Conservation (phyloP, 225 moss, liverwort and hornwort genomes). For the Pseudisothecium myosuroides region DNA sequence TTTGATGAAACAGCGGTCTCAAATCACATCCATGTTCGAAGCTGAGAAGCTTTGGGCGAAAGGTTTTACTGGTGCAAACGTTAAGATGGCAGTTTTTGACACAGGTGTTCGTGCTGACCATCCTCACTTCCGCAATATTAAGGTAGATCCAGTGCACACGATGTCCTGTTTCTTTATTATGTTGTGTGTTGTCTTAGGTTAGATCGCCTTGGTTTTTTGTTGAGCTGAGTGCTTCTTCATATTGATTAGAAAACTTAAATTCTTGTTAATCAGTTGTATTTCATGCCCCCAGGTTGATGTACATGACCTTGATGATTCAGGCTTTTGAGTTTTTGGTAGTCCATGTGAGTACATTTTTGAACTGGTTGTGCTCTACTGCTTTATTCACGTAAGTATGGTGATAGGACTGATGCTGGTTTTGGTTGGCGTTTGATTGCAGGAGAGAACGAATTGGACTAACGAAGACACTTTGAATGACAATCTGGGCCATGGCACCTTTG, state of each 20-base stretch:
- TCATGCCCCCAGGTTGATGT: neutral
- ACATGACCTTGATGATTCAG: neutral
- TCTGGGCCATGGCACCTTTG: conserved; percentile 96
- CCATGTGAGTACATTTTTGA: neutral
- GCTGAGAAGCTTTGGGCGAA: conserved; percentile 80
- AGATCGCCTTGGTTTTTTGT: neutral
- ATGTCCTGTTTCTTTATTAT: neutral
- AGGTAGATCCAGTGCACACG: conserved; percentile 32
- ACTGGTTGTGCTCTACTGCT: neutral
- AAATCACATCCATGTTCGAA: conserved; percentile 96
- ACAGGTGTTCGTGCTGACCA: conserved; percentile 92
- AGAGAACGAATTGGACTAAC: conserved; percentile 95
- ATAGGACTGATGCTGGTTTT: conserved; percentile 5
- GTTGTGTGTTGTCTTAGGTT: neutral
- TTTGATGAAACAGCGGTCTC: conserved; percentile 57
- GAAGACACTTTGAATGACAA: conserved; percentile 95
- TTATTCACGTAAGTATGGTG: conserved; percentile 28
- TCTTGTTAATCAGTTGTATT: neutral
- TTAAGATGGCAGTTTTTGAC: conserved; percentile 97
- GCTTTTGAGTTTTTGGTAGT: neutral
- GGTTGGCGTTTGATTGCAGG: conserved; percentile 41
- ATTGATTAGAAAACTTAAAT: neutral
- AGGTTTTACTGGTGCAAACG: conserved; percentile 75
- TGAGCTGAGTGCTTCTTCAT: neutral
- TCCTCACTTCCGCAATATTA: conserved; percentile 95